Evolutionary conservation across 805 yeast species (phyloP).

Genomic region (Candida vaughaniae): DNA sequence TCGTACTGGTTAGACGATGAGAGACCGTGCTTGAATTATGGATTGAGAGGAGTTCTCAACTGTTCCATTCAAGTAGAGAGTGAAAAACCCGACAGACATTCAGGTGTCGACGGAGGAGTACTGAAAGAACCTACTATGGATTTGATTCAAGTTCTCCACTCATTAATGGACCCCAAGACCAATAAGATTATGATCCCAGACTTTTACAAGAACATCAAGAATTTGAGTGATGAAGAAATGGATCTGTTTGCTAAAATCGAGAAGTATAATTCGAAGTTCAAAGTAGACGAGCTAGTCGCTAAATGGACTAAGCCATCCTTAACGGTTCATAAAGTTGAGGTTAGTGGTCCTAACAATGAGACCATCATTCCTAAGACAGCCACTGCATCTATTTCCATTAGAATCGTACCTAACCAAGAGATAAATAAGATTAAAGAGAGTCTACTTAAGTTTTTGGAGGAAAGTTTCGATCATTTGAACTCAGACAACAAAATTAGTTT

Average conservation of each 20-base stretch:
- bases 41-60: conserved; percentile 87
- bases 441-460: conserved; percentile 46
- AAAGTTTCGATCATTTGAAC: conserved; percentile 46
- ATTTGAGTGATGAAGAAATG: conserved; percentile 57
- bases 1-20: conserved; percentile 92
- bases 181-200: conserved; percentile 59
- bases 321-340: conserved; percentile 79
- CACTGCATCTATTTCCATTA: conserved; percentile 70
- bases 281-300: conserved; percentile 54
- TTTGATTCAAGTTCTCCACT: conserved; percentile 67
- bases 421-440: conserved; percentile 53
- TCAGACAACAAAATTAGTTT: conserved; percentile 64
- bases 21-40: conserved; percentile 91
- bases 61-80: conserved; percentile 69
- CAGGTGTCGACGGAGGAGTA: conserved; percentile 96
- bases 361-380: conserved; percentile 88
- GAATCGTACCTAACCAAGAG: conserved; percentile 89
- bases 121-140: conserved; percentile 88
- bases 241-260: conserved; percentile 61
- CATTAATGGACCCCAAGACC: conserved; percentile 48
- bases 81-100: conserved; percentile 84
- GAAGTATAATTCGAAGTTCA: conserved; percentile 28
- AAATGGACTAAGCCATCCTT: conserved; percentile 91
- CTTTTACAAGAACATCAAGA: conserved; percentile 67
- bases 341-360: conserved; percentile 86